phyloP scores from a whole-genome alignment of 2,329 filamentous ascomycete genomes.

The Magnaporthales sp. region DNA sequence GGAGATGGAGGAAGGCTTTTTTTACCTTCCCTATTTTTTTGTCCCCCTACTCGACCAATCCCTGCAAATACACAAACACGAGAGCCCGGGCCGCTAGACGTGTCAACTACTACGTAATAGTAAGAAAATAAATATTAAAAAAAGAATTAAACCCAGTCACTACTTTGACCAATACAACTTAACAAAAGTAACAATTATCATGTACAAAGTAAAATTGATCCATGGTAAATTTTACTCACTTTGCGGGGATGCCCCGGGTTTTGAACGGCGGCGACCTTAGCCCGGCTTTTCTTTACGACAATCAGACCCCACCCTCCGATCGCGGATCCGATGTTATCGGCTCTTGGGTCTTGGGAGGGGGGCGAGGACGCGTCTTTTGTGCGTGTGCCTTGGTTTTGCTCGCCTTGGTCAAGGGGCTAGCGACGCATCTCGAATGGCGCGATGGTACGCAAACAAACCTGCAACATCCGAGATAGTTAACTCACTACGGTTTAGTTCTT shows the following conservation, averaged over 20 bases:
- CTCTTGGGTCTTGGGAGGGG: not conserved
- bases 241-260: conserved; percentile 1
- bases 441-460: not conserved
- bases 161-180: not conserved
- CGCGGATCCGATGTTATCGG: not conserved
- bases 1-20: not conserved
- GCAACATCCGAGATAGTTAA: not conserved
- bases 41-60: not conserved
- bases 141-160: not conserved
- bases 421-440: not conserved
- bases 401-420: not conserved
- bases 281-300: not conserved
- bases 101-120: not conserved
- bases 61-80: not conserved
- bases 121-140: not conserved
- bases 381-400: not conserved
- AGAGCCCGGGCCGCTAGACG: too few species aligned
- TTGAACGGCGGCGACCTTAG: not conserved
- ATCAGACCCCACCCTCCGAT: not conserved
- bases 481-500: not conserved
- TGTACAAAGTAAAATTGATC: not conserved
- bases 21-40: not conserved
- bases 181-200: not conserved
- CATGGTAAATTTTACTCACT: not conserved
- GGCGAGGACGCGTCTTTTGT: not conserved